Conservation (phyloP, 345 rosid genomes). For the Moricandia moricandioides region DNA sequence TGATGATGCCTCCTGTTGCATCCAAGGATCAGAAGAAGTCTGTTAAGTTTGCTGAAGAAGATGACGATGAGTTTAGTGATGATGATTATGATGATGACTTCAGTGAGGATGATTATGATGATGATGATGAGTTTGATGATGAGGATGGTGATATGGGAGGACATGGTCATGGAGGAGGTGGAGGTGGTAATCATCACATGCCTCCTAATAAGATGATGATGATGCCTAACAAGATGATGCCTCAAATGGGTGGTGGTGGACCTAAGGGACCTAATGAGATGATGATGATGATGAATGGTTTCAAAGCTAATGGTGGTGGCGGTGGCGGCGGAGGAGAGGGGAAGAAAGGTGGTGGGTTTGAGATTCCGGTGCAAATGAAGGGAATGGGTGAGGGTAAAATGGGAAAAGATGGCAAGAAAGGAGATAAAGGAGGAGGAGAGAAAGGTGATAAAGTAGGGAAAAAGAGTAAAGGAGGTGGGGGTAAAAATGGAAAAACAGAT, state of each 20-base stretch:
- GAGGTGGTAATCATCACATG: slow-evolving; percentile 41
- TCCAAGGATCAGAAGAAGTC: slow-evolving; percentile 63
- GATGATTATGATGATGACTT: slow-evolving; percentile 47
- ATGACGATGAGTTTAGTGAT: slow-evolving; percentile 41
- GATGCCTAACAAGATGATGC: slow-evolving; percentile 40
- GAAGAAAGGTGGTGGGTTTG: slow-evolving; percentile 55
- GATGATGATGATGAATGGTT: slow-evolving; percentile 51
- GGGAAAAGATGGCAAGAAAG: slow-evolving; percentile 39
- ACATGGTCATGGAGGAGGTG: slow-evolving; percentile 45
- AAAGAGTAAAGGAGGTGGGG: slow-evolving; percentile 43
- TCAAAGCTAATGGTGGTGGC: slow-evolving; percentile 38
- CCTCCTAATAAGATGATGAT: slow-evolving; percentile 43
- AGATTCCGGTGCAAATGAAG: slow-evolving; percentile 55
- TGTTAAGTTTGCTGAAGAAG: slow-evolving; percentile 56
- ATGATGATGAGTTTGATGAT: slow-evolving; percentile 47
- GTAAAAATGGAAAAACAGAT: slow-evolving; percentile 36
- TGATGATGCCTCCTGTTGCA: slow-evolving; percentile 28
- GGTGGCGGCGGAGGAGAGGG: slow-evolving; percentile 31
- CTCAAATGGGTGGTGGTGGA: slow-evolving; percentile 38
- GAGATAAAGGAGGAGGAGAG: slow-evolving; percentile 46
- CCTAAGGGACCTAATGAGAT: slow-evolving; percentile 45
- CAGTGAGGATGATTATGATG: slow-evolving; percentile 49
- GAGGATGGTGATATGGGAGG: slow-evolving; percentile 47
- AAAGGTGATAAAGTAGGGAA: slow-evolving; percentile 39
- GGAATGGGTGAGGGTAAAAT: slow-evolving; percentile 45